Conservation (phyloP, 1,139 yeast species). For the Nakaseomyces sp. region DNA sequence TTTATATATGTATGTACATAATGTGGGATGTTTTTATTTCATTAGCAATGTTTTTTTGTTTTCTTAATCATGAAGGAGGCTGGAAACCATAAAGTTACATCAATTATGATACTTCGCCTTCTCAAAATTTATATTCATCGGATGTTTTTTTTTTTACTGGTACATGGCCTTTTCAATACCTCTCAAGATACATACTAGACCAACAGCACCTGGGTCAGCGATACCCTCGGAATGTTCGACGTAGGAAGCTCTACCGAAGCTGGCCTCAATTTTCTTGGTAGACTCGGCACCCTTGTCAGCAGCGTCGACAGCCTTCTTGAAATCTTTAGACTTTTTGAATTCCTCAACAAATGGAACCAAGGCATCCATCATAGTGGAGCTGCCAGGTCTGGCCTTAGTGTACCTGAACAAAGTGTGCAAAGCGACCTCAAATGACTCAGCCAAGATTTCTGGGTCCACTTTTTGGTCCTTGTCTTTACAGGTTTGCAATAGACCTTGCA, state of each 20-base stretch:
- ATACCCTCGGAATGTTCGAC: conserved; percentile 56
- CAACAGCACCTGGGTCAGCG: conserved; percentile 94
- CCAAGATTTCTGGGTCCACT: conserved; percentile 28
- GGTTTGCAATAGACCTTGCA: conserved; percentile 38
- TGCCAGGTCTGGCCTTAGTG: conserved; percentile 85
- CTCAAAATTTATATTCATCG: too few species aligned
- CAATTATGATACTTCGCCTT: not conserved
- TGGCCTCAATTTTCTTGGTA: conserved; percentile 68
- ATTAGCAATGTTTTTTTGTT: too few species aligned
- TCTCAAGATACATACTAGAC: conserved; percentile 57
- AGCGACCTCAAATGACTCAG: conserved; percentile 43
- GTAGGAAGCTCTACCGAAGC: conserved; percentile 89
- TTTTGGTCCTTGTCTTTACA: conserved; percentile 32
- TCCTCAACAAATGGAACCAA: conserved; percentile 75
- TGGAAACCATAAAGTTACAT: not conserved
- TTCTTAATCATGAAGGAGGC: too few species aligned
- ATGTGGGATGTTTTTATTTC: too few species aligned
- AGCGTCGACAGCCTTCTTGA: conserved; percentile 53
- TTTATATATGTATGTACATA: too few species aligned
- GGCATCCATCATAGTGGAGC: conserved; percentile 81
- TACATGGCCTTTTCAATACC: conserved; percentile 33
- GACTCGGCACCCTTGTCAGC: conserved; percentile 69
- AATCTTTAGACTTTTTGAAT: conserved; percentile 42
- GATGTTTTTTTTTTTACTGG: too few species aligned
- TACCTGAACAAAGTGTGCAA: conserved; percentile 61